These are phyloP conservation scores for Krasilnikovozyma curviuscula DNA, from an alignment of 768 basidiomycete genomes.

Conservation along the genomic window DNA sequence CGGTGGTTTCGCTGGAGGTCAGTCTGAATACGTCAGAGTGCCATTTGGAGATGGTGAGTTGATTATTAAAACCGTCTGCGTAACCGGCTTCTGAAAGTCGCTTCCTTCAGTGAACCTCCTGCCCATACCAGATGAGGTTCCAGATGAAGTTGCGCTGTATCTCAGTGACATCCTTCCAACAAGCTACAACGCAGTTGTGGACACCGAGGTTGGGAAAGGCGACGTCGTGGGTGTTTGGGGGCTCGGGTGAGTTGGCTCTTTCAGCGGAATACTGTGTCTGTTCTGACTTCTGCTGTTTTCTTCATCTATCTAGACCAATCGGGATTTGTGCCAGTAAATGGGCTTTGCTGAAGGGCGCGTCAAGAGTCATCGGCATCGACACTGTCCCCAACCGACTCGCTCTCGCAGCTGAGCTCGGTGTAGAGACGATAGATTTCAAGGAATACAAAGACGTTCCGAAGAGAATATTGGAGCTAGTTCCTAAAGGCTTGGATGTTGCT, in stretches of 20 bases:
- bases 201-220: conserved; percentile 52
- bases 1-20: conserved; percentile 54
- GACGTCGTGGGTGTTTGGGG: conserved; percentile 54
- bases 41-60: conserved; percentile 54
- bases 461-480: conserved; percentile 40
- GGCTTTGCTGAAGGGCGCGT: conserved; percentile 47
- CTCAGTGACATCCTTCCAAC: conserved; percentile 41
- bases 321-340: conserved; percentile 42
- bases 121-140: conserved; percentile 44
- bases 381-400: conserved; percentile 36
- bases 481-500: conserved; percentile 45
- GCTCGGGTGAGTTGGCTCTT: conserved; percentile 9
- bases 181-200: conserved; percentile 52
- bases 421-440: conserved; percentile 44
- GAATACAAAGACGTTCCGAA: conserved; percentile 35
- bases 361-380: conserved; percentile 54
- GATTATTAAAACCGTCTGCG: not conserved
- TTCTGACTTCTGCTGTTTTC: not conserved
- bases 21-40: conserved; percentile 29
- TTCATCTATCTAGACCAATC: conserved; percentile 32
- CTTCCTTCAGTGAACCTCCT: not conserved
- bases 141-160: conserved; percentile 38
- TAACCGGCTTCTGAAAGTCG: not conserved
- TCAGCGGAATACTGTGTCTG: not conserved
- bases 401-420: conserved; percentile 32